Base-by-base conservation (phyloP, 192 early-diverging fungal species). In the Coemansia sp. region DNA sequence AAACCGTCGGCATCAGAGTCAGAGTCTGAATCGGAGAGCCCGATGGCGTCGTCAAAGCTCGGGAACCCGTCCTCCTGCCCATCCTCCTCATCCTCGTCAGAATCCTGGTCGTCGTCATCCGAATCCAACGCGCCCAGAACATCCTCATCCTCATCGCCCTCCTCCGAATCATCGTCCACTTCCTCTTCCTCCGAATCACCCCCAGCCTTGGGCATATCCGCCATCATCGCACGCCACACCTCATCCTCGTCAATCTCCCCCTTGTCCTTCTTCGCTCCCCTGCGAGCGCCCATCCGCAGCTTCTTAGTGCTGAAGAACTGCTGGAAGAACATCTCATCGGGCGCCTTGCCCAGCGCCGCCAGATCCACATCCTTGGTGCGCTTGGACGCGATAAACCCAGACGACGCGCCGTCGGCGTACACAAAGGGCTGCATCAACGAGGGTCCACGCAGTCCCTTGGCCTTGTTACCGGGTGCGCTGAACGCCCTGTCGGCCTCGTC, bases 161-260 rank as follows among this genome's bases (percentile, higher is more conserved):
- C 69, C n/a, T 85, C 80, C 17, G n/a, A n/a, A n/a, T n/a, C n/a
- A n/a, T n/a, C n/a, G n/a, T n/a, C n/a, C n/a, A n/a, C n/a, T n/a
- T 71, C 72, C 10, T 78, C 82, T 27, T 84, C 84, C 18, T 80
- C 74, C 59, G 81, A 46, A 23, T 68, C 79, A 30, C 75, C 85
- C 61, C 75, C 80, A 9, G 50, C 60, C 24, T 61, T 66, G 25
- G 88, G 86, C 71, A 87, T 83, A 49, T 81, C 84, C 25, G 71
- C 62, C 38, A 83, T 82, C 90, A 98, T 98, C 9, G 93, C 95
- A 23, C 83, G 64, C 92, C 92, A 94, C 23, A 93, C 81, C 73
- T 94, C 90, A 21, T 94, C 94, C 52, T 96, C 94, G 22, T 81
- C 87, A 43, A 85, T 25, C 38, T 84, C 84, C 11, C 63, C 83